phyloP scores from a whole-genome alignment of 1,284 basidiomycete genomes.

The Retiboletus flavoniger region DNA sequence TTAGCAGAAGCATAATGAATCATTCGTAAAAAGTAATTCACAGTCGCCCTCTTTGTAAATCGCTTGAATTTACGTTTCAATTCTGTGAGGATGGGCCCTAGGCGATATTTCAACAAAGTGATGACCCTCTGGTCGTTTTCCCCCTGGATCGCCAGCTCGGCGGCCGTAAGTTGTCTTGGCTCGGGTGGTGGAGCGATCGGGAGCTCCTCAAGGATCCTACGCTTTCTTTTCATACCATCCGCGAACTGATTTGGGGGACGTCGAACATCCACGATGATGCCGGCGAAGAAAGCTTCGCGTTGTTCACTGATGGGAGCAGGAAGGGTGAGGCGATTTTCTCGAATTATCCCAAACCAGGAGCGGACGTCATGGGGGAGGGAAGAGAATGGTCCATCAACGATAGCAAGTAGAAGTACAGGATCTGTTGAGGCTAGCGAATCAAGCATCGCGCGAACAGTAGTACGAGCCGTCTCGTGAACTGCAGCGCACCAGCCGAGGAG shows the following conservation, averaged over 20 bases:
- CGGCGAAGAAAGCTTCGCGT: conserved; percentile 77
- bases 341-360: conserved; percentile 85
- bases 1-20: conserved; percentile 13
- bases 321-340: conserved; percentile 75
- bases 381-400: conserved; percentile 76
- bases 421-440: conserved; percentile 90
- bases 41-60: conserved; percentile 81
- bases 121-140: conserved; percentile 80
- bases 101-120: conserved; percentile 82
- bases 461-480: conserved; percentile 80
- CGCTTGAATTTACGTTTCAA: conserved; percentile 92
- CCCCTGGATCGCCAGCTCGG: conserved; percentile 81
- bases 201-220: conserved; percentile 82
- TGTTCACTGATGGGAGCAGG: conserved; percentile 50
- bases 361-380: conserved; percentile 82
- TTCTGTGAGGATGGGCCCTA: conserved; percentile 86
- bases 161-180: conserved; percentile 78
- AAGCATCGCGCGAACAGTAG: conserved; percentile 87
- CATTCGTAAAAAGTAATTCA: conserved; percentile 40
- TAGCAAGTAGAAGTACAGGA: conserved; percentile 86
- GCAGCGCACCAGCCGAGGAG: conserved; percentile 84
- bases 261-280: conserved; percentile 65
- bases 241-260: conserved; percentile 87
- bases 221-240: conserved; percentile 83
- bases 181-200: conserved; percentile 89